Evolutionary conservation across 2,329 filamentous ascomycete genomes (phyloP).

Genomic region (Aschersonia sp.): DNA sequence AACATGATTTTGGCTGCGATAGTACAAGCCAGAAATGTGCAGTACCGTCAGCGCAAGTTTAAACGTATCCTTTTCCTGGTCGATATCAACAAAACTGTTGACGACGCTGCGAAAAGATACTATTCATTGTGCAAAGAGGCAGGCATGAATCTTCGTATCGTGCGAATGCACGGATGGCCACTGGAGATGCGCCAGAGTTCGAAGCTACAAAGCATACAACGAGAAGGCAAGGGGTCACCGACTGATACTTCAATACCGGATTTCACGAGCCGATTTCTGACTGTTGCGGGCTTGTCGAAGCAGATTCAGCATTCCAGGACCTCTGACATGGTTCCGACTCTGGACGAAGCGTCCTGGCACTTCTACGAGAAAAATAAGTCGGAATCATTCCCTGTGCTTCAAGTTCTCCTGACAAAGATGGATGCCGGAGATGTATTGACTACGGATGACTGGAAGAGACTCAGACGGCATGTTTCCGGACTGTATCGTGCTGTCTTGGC

Average conservation of each 20-base stretch:
- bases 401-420: constrained; percentile 19
- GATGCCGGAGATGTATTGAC: constrained; percentile 11
- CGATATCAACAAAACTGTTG: constrained; percentile 31
- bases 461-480: constrained; percentile 15
- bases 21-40: constrained; percentile 16
- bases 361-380: constrained; percentile 19
- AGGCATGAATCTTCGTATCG: constrained; percentile 17
- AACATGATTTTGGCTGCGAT: constrained; percentile 25
- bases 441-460: constrained; percentile 12
- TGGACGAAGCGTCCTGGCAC: constrained; percentile 28
- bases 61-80: constrained; percentile 28
- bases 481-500: constrained; percentile 24
- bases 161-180: constrained; percentile 26
- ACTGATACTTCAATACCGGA: constrained; percentile 7
- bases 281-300: constrained; percentile 10
- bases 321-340: constrained; percentile 17
- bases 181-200: constrained; percentile 18
- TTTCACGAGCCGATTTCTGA: constrained; percentile 21
- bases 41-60: constrained; percentile 7
- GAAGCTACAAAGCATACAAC: constrained; percentile 11
- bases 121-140: constrained; percentile 19
- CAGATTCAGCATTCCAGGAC: constrained; percentile 5
- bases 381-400: constrained; percentile 18
- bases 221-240: background rate
- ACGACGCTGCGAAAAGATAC: constrained; percentile 29